Evolutionary conservation across 2,329 filamentous ascomycete genomes (phyloP).

Genomic region (Ceratocystiopsis sp.): DNA sequence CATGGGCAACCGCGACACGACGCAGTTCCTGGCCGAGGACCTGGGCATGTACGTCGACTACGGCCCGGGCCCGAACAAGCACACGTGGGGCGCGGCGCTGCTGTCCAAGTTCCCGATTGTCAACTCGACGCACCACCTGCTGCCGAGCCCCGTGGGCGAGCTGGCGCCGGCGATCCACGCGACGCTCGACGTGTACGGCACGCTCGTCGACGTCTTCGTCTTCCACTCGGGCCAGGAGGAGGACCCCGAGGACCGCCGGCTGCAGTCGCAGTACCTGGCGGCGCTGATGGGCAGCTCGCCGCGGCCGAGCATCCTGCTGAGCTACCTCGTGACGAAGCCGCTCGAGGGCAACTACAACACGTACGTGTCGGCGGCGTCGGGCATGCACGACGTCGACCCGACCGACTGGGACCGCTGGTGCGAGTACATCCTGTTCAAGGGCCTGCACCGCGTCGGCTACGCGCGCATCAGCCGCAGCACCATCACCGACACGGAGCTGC

Average conservation of each 20-base stretch:
- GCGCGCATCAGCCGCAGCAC: conserved; percentile 75
- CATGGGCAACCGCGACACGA: conserved; percentile 96
- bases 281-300: conserved; percentile 71
- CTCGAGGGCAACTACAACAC: conserved; percentile 91
- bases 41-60: conserved; percentile 98
- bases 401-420: conserved; percentile 96
- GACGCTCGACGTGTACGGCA: conserved; percentile 85
- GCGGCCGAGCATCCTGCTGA: conserved; percentile 70
- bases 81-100: conserved; percentile 89
- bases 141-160: conserved; percentile 86
- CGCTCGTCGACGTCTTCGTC: conserved; percentile 82
- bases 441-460: conserved; percentile 69
- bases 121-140: conserved; percentile 88
- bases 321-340: conserved; percentile 83
- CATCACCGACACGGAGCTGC: conserved; percentile 93
- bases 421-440: conserved; percentile 95
- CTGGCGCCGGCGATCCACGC: conserved; percentile 91
- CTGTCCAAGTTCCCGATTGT: conserved; percentile 92
- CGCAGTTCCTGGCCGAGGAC: conserved; percentile 88
- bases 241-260: conserved; percentile 74
- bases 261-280: conserved; percentile 74
- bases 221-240: conserved; percentile 99
- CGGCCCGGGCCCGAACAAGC: conserved; percentile 93
- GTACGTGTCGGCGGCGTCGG: conserved; percentile 70
- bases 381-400: conserved; percentile 90